These are phyloP conservation scores for Bruguiera parviflora DNA, from an alignment of 345 rosid species.

Conservation along the genomic window DNA sequence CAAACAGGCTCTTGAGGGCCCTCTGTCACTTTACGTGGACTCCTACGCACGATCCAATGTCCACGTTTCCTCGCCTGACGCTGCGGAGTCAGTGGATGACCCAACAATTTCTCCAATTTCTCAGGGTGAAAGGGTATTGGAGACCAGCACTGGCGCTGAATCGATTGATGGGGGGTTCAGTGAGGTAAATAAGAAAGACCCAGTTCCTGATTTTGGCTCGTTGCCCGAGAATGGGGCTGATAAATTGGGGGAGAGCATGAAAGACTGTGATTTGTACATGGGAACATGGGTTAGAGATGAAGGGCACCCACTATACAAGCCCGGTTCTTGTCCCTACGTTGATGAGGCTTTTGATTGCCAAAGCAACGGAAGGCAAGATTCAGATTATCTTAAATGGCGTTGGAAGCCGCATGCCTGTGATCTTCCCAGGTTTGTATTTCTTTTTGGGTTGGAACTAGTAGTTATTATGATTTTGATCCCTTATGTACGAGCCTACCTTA, in stretches of 20 bases:
- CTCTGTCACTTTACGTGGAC: conserved; percentile 37
- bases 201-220: conserved; percentile 10
- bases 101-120: conserved; percentile 8
- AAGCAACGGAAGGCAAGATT: conserved; percentile 67
- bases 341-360: conserved; percentile 93
- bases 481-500: too few species aligned
- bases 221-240: neutral
- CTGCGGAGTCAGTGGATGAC: neutral
- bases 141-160: neutral
- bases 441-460: neutral
- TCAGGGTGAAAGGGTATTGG: neutral
- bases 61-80: conserved; percentile 23
- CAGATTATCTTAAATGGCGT: conserved; percentile 67
- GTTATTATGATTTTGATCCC: neutral
- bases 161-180: conserved; percentile 6
- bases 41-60: conserved; percentile 26
- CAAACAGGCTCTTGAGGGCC: conserved; percentile 47
- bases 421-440: conserved; percentile 65
- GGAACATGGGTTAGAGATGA: conserved; percentile 81
- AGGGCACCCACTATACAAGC: conserved; percentile 58
- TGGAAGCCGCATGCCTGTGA: conserved; percentile 95
- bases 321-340: conserved; percentile 86
- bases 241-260: conserved; percentile 23
- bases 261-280: conserved; percentile 61
- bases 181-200: conserved; percentile 12